Percentiles rank a stretch among this genome's conserved stretches.
Conservation (phyloP, 768 basidiomycete genomes). For the Royoungia palumana region DNA sequence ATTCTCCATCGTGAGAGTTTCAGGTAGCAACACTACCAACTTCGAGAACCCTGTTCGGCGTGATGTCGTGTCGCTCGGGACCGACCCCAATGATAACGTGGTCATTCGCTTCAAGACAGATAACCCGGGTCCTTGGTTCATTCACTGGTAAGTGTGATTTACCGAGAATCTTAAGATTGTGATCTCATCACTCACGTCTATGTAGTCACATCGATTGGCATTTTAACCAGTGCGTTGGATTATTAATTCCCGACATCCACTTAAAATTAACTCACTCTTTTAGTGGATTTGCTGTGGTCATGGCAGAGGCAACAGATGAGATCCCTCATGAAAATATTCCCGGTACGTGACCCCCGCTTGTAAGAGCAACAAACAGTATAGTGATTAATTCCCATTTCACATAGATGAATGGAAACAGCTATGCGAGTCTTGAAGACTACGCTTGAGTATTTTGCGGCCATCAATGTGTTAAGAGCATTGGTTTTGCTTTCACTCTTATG, state of each 20-base stretch:
- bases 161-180: neutral
- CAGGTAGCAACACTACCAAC: conserved; percentile 30
- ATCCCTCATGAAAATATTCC: conserved; percentile 18
- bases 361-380: too few species aligned
- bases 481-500: too few species aligned
- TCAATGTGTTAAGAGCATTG: too few species aligned
- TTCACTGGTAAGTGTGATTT: conserved; percentile 35
- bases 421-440: too few species aligned
- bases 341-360: conserved; percentile 7
- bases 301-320: conserved; percentile 21
- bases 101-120: conserved; percentile 60
- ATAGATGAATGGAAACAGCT: too few species aligned
- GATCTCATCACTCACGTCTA: neutral
- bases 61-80: conserved; percentile 31
- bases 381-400: too few species aligned
- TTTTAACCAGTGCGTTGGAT: conserved; percentile 19
- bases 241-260: neutral
- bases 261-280: neutral
- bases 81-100: conserved; percentile 37
- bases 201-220: conserved; percentile 32
- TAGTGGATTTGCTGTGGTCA: conserved; percentile 29
- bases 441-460: too few species aligned
- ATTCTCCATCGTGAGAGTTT: conserved; percentile 36
- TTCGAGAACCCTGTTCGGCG: conserved; percentile 37
- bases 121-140: conserved; percentile 63